Evolutionary conservation across 768 basidiomycete species (phyloP).

Genomic region (Lanmaoa rubissima): DNA sequence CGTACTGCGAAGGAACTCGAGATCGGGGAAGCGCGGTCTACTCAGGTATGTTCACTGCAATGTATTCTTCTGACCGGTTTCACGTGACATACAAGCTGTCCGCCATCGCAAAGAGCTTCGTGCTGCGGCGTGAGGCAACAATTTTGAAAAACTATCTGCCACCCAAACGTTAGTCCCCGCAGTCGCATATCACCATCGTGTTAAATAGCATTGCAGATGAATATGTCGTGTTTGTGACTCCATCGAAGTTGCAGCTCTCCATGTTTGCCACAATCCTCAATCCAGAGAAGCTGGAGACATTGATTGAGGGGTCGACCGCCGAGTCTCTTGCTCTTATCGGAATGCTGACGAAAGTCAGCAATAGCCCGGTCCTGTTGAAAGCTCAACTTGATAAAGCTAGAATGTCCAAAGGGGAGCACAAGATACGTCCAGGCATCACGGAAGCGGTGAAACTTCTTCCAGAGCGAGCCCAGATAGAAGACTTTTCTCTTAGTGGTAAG

Average conservation of each 20-base stretch:
- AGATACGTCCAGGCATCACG: conserved; percentile 48
- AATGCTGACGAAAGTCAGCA: conserved; percentile 86
- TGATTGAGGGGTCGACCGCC: conserved; percentile 69
- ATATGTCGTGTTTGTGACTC: conserved; percentile 96
- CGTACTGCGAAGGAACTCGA: conserved; percentile 81
- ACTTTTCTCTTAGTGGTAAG: conserved; percentile 79
- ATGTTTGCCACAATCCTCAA: conserved; percentile 78
- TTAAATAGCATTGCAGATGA: conserved; percentile 58
- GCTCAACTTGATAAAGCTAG: conserved; percentile 68
- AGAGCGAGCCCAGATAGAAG: conserved; percentile 55
- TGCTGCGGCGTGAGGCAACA: conserved; percentile 83
- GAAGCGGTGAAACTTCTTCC: conserved; percentile 67
- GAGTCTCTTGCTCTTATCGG: conserved; percentile 80
- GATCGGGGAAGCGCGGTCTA: conserved; percentile 71
- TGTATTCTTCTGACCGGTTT: neutral
- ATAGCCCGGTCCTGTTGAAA: conserved; percentile 84
- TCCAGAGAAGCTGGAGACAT: conserved; percentile 62
- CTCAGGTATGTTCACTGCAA: conserved; percentile 51
- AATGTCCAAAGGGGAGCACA: conserved; percentile 38
- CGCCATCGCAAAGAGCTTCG: conserved; percentile 79
- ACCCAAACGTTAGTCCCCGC: conserved; percentile 70
- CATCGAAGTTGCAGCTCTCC: conserved; percentile 76
- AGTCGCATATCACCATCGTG: neutral
- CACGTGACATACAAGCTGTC: conserved; percentile 48
- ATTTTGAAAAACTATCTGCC: conserved; percentile 83